These are phyloP conservation scores for Elsinoe australis DNA, from an alignment of 2,329 filamentous ascomycete species.

Conservation along the genomic window DNA sequence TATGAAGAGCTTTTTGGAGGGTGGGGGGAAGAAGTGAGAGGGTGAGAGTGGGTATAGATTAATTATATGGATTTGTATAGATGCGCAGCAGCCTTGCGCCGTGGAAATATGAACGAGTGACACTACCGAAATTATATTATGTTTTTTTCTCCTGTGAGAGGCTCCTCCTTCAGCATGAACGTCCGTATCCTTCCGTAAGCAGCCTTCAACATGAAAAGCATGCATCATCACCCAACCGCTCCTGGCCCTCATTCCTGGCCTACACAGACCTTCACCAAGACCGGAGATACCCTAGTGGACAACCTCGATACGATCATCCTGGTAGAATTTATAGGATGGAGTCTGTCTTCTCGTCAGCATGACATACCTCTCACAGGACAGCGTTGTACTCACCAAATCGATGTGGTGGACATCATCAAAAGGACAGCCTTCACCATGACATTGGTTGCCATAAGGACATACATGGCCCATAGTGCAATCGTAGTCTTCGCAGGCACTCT, in stretches of 20 bases:
- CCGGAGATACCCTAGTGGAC: too few species aligned
- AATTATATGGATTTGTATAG: too few species aligned
- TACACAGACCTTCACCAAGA: too few species aligned
- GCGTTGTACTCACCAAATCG: constrained; percentile 28
- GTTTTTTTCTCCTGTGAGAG: too few species aligned
- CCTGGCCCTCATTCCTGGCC: too few species aligned
- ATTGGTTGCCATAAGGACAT: constrained; percentile 32
- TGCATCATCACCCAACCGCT: too few species aligned
- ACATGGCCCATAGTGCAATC: constrained; percentile 39
- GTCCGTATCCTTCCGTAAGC: too few species aligned
- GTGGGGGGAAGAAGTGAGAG: constrained; percentile 26
- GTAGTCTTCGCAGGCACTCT: constrained; percentile 33
- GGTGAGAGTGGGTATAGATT: too few species aligned
- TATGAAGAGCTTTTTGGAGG: constrained; percentile 72
- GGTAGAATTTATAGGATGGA: constrained; percentile 7
- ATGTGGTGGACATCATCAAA: constrained; percentile 35
- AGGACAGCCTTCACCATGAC: constrained; percentile 33
- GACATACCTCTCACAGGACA: neutral
- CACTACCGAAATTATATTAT: constrained; percentile 1
- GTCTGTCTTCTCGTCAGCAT: neutral
- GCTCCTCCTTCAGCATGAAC: too few species aligned
- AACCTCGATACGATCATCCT: constrained; percentile 1
- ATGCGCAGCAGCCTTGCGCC: neutral
- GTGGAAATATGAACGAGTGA: neutral
- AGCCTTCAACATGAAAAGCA: too few species aligned